Evolutionary conservation across 176 grass and related monocot species (phyloP), one percentile per base, ranked within the genome.

Genomic region (Dactylis glomerata): DNA sequence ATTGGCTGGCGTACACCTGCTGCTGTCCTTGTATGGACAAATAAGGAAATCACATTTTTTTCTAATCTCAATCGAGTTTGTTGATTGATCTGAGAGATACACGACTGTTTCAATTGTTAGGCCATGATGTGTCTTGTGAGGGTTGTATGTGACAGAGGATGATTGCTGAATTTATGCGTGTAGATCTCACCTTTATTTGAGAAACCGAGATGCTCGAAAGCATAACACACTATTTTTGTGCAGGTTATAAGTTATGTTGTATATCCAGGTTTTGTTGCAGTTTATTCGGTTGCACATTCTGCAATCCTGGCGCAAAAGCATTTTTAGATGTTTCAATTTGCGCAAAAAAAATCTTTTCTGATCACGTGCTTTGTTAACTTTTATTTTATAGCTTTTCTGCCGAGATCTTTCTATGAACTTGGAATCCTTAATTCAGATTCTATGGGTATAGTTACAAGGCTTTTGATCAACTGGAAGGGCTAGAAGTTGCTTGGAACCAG

Each of bases 401-500:
- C 71, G 54, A 67, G 0, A 26, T 77, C n/a, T 41, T 72, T 55
- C 12, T 40, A 47, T 52, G 52, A 1, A 47, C 5, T 84, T 90
- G 88, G 76, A 34, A 73, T 90, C 85, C 93, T 88, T 92, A 64
- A 95, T 85, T 70, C 68, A 69, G 40, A 79, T 27, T 69, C 8
- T 84, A 47, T 63, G 8, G 77, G 12, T 22, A 74, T 76, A 95
- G 90, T 19, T 95, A 92, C 65, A 92, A 95, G 58, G 90, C 90
- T 69, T 95, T 95, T 75, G 93, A 95, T 92, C 90, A 95, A 62
- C 78, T 95, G 20, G 93, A 95, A 95, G 93, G 93, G 26, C 86
- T 94, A 52, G 92, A 94, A 62, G 92, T 94, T 83, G 92, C 92
- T 54, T 94, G 92, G 92, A 94, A 94, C 49, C 92, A 90, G 69